These are phyloP conservation scores for Ascochyta fabae DNA, from an alignment of 2,329 filamentous ascomycete species.

Conservation along the genomic window DNA sequence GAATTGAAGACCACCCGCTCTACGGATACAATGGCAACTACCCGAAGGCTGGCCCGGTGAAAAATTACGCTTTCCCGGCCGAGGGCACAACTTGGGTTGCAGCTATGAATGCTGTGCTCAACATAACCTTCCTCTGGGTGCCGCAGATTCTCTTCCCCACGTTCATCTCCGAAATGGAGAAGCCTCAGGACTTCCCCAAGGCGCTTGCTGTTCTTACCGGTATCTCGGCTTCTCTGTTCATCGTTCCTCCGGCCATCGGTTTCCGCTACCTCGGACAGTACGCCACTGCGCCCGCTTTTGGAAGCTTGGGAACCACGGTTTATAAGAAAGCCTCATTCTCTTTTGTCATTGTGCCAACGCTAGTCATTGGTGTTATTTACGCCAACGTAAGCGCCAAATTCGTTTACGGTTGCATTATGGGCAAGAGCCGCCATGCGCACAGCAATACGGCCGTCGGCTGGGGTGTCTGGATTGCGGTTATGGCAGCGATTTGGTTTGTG, in stretches of 20 bases:
- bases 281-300: constrained; percentile 85
- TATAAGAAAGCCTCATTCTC: constrained; percentile 89
- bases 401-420: constrained; percentile 86
- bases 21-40: constrained; percentile 64
- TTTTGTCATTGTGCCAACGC: constrained; percentile 92
- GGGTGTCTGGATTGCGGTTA: constrained; percentile 76
- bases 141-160: constrained; percentile 91
- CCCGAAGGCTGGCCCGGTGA: constrained; percentile 62
- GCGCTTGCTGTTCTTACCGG: constrained; percentile 89
- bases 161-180: constrained; percentile 93
- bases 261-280: constrained; percentile 89
- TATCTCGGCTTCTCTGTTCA: constrained; percentile 85
- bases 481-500: constrained; percentile 75
- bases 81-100: constrained; percentile 77
- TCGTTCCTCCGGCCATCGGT: constrained; percentile 78
- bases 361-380: constrained; percentile 89
- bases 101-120: constrained; percentile 86
- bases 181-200: constrained; percentile 83
- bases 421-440: constrained; percentile 76
- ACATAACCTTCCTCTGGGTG: constrained; percentile 95
- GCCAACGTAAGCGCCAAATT: constrained; percentile 88
- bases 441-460: constrained; percentile 83
- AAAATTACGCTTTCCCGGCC: constrained; percentile 71
- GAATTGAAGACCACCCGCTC: constrained; percentile 71
- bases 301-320: constrained; percentile 72